Conservation (phyloP, 1,284 basidiomycete genomes). For the Xanthoconium separans region DNA sequence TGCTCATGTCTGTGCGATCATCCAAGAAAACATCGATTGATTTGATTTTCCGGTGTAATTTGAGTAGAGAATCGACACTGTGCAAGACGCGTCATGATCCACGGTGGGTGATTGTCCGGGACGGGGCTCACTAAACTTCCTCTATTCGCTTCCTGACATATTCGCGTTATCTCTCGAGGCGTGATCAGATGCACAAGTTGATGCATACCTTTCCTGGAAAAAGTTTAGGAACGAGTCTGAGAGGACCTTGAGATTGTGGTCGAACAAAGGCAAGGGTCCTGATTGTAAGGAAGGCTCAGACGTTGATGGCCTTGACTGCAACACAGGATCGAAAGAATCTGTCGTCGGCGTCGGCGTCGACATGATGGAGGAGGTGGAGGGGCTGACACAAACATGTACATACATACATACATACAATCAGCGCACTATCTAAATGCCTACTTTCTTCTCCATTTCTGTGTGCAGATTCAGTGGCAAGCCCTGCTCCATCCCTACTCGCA, state of each 20-base stretch:
- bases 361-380: conserved; percentile 19
- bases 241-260: conserved; percentile 65
- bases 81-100: conserved; percentile 10
- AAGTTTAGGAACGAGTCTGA: conserved; percentile 78
- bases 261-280: conserved; percentile 69
- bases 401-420: conserved; percentile 11
- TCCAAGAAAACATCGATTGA: conserved; percentile 66
- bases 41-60: conserved; percentile 68
- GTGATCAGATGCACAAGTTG: neutral
- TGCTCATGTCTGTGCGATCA: conserved; percentile 59
- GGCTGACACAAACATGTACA: conserved; percentile 21
- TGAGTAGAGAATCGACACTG: conserved; percentile 71
- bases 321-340: conserved; percentile 22
- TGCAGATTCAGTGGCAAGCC: conserved; percentile 59
- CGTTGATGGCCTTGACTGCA: conserved; percentile 37
- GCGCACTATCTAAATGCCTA: conserved; percentile 36
- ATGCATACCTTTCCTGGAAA: conserved; percentile 78
- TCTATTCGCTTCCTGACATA: conserved; percentile 72
- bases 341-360: conserved; percentile 17
- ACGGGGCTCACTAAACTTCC: conserved; percentile 69
- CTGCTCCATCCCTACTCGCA: conserved; percentile 50
- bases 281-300: conserved; percentile 42
- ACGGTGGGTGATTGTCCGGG: neutral
- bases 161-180: conserved; percentile 2
- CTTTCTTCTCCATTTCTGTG: conserved; percentile 71